Evolutionary conservation across 768 basidiomycete species (phyloP).

Genomic region (Bullera alba): DNA sequence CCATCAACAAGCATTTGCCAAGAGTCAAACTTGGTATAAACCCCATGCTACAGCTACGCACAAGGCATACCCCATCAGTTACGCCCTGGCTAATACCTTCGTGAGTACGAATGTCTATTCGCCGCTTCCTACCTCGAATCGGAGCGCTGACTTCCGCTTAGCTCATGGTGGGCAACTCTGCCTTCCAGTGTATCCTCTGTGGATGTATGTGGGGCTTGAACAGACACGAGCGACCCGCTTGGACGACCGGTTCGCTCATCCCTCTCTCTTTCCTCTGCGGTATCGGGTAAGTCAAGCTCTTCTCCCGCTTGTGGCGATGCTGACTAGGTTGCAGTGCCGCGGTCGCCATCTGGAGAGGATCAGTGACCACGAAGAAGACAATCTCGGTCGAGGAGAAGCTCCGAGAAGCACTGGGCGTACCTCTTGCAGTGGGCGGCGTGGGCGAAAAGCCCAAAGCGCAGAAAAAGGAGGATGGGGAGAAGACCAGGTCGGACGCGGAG

Average conservation of each 20-base stretch:
- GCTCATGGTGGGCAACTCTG: constrained; percentile 55
- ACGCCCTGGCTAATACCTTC: constrained; percentile 65
- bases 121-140: not conserved
- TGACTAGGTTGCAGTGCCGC: constrained; percentile 49
- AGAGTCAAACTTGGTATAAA: constrained; percentile 69
- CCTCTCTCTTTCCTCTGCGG: constrained; percentile 69
- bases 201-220: constrained; percentile 72
- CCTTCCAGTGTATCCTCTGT: constrained; percentile 55
- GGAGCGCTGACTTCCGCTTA: not conserved
- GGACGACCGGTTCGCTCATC: constrained; percentile 57
- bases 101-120: constrained; percentile 15
- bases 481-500: not conserved
- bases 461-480: not conserved
- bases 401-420: constrained; percentile 36
- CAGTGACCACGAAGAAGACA: constrained; percentile 38
- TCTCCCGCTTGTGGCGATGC: not conserved
- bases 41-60: constrained; percentile 76
- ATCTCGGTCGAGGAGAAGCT: constrained; percentile 33
- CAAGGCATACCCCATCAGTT: constrained; percentile 43
- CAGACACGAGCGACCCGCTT: constrained; percentile 44
- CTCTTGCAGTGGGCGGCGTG: constrained; percentile 11
- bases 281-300: constrained; percentile 49
- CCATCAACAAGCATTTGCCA: constrained; percentile 44
- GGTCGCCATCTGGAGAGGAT: constrained; percentile 62
- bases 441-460: not conserved